Evolutionary conservation across 352 stramenopile species (phyloP), one percentile per base, ranked within the genome.

Genomic region (Phytopythium aichiense): DNA sequence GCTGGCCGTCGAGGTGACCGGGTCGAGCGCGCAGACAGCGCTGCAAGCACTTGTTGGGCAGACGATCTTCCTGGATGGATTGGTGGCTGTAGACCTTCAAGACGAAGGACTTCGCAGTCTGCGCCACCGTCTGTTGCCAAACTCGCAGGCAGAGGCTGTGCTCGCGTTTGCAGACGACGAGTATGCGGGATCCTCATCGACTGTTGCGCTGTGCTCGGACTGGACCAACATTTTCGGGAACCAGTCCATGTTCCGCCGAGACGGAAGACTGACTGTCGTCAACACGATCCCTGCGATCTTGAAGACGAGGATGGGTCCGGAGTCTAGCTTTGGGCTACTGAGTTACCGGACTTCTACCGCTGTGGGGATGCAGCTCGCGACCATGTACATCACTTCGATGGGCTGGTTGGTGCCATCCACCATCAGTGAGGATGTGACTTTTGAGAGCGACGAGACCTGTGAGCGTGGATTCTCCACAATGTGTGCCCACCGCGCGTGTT

Each of bases 201-300:
- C 87, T 49, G 73, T 88, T 1, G 74, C 65, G 4, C 55, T 90
- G n/a, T 83, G 78, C 54, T 87, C 81, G 2, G 81, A 90, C 59
- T 90, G 81, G 81, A 68, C 70, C 23, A 78, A 56, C 22, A 77
- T 90, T 23, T 90, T 90, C 53, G 81, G 81, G 3, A 76, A 71
- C 20, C 81, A 90, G 56, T 86, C 78, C 23, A 65, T 80, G 31
- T 82, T 88, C 56, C 62, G 31, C 38, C 65, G 65, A 30, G 74
- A 67, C 31, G 74, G 74, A n/a, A 69, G 72, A 1, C 35, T 90
- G 13, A 79, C 64, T 7, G 42, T 73, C 7, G 64, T 90, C 49
- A 90, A 84, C 56, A 69, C 72, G 28, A 86, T 65, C 0, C 63
- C 68, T 1, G 78, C 76, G 20, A 53, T 88, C 4, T 49, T 87